Evolutionary conservation across 1,139 yeast genomes (phyloP), one percentile per base, ranked within the genome.

Genomic region (Lodderomyces metapsilosis): DNA sequence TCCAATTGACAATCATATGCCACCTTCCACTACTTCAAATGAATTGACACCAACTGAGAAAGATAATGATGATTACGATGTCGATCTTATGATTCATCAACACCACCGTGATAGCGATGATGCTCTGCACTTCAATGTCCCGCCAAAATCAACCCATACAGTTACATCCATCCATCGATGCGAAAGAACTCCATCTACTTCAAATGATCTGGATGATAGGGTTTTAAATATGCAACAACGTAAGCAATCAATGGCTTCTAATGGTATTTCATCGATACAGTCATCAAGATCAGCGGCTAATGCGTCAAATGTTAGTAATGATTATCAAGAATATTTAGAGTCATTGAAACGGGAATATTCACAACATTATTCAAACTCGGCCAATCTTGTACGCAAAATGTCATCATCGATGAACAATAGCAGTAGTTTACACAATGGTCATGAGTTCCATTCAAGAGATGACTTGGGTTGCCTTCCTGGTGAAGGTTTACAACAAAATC

Each of bases 291-390:
- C 15, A 57, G 45, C 15, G 40, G 54, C 36, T 40, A 43, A 25
- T 6, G 17, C 36, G 12, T 46, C 50, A 5, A 42, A 33, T 21
- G 33, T 37, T 9, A 46, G 50, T 10, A 48, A 48, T 39, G 52
- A 57, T 41, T 56, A 55, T 38, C 59, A 57, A 32, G 46, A 45
- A 18, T 57, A 56, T 38, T 41, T 57, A 21, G 57, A 54, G 8
- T 49, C 51, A 9, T 43, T 57, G 24, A 42, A 48, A 25, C 39
- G 46, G 16, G 47, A 50, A 20, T 45, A 49, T 35, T 46, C 52
- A 8, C 52, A 53, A 24, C 46, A 42, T 24, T 40, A 41, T 24
- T 32, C 35, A 11, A 41, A 45, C 15, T 40, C 44, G 2, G 20
- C 38, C 17, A 22, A 39, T 15, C 24, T 44, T 16, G 39, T 42